Evolutionary conservation across 192 early-diverging fungal genomes (phyloP).

Genomic region (Phycomyces nitens): DNA sequence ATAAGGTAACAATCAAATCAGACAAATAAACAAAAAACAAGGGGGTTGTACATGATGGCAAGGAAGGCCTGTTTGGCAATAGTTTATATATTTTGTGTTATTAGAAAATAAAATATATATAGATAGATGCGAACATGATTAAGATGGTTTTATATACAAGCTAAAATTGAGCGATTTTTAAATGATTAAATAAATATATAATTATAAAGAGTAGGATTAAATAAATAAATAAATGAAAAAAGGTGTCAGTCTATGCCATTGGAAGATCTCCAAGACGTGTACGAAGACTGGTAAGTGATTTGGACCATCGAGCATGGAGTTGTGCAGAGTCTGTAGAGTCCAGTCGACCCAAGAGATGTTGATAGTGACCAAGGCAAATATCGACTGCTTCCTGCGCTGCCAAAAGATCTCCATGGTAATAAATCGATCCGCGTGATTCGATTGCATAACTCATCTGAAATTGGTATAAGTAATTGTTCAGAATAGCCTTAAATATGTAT

Average conservation of each 20-base stretch:
- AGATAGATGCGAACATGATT: too few relatives aligned
- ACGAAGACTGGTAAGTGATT: background rate
- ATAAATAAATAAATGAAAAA: background rate
- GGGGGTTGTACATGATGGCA: too few relatives aligned
- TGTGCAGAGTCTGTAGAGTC: background rate
- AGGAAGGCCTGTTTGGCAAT: too few relatives aligned
- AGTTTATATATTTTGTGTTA: too few relatives aligned
- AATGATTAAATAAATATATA: background rate
- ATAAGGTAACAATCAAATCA: too few relatives aligned
- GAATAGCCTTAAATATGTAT: background rate
- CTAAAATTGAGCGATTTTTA: too few relatives aligned
- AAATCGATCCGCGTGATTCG: constrained; percentile 26
- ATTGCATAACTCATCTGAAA: constrained; percentile 19
- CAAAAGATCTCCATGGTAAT: constrained; percentile 15
- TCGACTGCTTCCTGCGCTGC: constrained; percentile 17
- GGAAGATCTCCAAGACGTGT: too few relatives aligned
- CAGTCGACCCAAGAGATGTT: background rate
- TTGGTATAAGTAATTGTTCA: background rate
- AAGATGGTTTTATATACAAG: too few relatives aligned
- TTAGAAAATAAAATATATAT: too few relatives aligned
- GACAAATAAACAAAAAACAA: too few relatives aligned
- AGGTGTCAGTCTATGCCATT: too few relatives aligned
- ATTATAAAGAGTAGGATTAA: background rate
- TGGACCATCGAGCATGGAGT: background rate
- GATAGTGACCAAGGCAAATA: background rate